phyloP scores from a whole-genome alignment of 2,329 filamentous ascomycete species.

The Chaetoscypha palmicola region DNA sequence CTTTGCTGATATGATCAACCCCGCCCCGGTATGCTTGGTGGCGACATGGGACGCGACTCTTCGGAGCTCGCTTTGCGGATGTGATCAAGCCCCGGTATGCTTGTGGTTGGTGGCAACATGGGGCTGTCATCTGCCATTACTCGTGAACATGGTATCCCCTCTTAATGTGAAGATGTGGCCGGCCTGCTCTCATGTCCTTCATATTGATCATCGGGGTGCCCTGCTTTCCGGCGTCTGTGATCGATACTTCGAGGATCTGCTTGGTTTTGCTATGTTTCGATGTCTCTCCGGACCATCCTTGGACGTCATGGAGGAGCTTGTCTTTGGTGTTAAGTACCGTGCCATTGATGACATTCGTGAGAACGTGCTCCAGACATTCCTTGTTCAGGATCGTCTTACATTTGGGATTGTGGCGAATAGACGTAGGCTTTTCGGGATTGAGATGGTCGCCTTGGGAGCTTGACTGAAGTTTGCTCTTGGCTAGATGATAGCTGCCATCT shows the following conservation, averaged over 20 bases:
- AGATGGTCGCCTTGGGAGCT: no score
- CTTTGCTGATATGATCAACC: no score
- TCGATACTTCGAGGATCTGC: slow-evolving; percentile 19
- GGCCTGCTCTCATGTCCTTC: slow-evolving; percentile 18
- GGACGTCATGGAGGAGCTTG: no score
- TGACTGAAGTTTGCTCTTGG: no score
- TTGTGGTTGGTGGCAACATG: no score
- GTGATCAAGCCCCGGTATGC: no score
- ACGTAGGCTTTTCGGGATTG: slow-evolving; percentile 32
- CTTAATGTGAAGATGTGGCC: slow-evolving; percentile 15
- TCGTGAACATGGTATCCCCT: slow-evolving; percentile 23
- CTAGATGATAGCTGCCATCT: no score
- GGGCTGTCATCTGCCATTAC: no score
- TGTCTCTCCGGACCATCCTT: slow-evolving; percentile 10
- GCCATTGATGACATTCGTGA: slow-evolving; percentile 25
- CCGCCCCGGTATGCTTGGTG: no score
- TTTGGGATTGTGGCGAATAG: slow-evolving; percentile 29
- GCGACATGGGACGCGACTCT: no score
- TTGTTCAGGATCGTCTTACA: slow-evolving; percentile 34
- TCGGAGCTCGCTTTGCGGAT: no score
- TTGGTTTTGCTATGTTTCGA: slow-evolving; percentile 14
- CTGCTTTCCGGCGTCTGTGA: slow-evolving; percentile 12
- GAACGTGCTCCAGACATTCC: slow-evolving; percentile 30
- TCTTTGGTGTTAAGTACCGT: slow-evolving; percentile 3
- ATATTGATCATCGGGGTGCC: slow-evolving; percentile 17